Evolutionary conservation across 129 eudicot genomes (phyloP).

Genomic region (Centella asiatica): DNA sequence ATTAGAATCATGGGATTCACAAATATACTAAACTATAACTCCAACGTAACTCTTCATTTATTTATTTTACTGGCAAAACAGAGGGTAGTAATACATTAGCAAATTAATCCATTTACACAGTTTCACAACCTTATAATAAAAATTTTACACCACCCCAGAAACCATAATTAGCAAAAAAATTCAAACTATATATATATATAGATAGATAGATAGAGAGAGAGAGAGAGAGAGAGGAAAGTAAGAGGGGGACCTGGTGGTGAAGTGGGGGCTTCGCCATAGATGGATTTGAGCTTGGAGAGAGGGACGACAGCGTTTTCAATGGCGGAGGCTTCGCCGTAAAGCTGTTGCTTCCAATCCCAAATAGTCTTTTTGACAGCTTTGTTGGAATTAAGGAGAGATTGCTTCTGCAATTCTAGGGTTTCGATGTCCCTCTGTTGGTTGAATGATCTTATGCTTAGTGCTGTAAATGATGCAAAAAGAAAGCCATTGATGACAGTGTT

Average conservation of each 20-base stretch:
- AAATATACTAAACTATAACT: no score
- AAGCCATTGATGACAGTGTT: constrained; percentile 44
- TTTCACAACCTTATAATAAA: background rate
- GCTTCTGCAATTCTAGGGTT: constrained; percentile 57
- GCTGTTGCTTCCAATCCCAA: constrained; percentile 87
- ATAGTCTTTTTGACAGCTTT: constrained; percentile 49
- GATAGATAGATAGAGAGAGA: background rate
- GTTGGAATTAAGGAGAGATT: constrained; percentile 42
- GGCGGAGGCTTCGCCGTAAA: constrained; percentile 48
- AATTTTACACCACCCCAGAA: background rate
- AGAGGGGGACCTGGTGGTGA: constrained; percentile 38
- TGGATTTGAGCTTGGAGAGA: constrained; percentile 56
- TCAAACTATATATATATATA: background rate
- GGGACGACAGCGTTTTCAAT: constrained; percentile 40
- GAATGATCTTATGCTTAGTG: constrained; percentile 45
- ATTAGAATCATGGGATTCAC: no score
- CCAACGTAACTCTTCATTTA: no score
- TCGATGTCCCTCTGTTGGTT: constrained; percentile 51
- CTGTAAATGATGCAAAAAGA: constrained; percentile 36
- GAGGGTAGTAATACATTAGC: no score
- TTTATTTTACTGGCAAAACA: no score
- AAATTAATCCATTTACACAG: background rate
- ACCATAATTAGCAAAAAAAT: background rate
- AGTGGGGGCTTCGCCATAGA: constrained; percentile 60
- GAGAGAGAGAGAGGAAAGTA: no score